These are phyloP conservation scores for Toxoplasma gondii DNA, from an alignment of 169 alveolate genomes.

Conservation along the genomic window DNA sequence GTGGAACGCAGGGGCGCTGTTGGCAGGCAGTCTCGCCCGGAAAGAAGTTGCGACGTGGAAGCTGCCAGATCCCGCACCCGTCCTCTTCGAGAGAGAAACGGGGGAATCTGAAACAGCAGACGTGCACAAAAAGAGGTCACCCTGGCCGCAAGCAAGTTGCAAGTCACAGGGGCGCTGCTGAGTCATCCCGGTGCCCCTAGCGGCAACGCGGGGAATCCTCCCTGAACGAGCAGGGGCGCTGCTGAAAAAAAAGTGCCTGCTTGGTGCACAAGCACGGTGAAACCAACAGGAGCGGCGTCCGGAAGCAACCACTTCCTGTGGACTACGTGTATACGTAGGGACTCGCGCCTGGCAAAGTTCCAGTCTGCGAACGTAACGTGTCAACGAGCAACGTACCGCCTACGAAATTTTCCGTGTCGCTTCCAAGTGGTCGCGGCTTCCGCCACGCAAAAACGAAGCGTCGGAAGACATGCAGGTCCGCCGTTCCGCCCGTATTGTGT, in stretches of 20 bases:
- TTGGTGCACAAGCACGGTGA: neutral
- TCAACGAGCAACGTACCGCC: neutral
- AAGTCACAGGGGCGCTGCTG: slow-evolving; percentile 14
- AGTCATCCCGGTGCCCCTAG: slow-evolving; percentile 35
- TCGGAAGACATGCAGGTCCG: neutral
- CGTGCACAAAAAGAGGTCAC: slow-evolving; percentile 28
- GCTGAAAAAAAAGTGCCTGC: slow-evolving; percentile 24
- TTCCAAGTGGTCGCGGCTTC: neutral
- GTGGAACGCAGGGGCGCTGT: slow-evolving; percentile 26
- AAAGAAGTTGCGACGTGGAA: neutral
- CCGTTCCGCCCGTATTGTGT: neutral
- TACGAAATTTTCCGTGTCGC: neutral
- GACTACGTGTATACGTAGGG: neutral
- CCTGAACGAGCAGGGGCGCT: slow-evolving; percentile 45
- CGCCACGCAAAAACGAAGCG: neutral
- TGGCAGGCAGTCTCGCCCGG: neutral
- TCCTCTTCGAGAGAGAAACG: neutral
- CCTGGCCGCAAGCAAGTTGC: slow-evolving; percentile 9
- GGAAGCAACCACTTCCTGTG: neutral
- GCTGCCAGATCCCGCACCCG: slow-evolving; percentile 1
- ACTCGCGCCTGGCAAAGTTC: neutral
- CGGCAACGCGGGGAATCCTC: neutral
- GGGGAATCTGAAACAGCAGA: neutral
- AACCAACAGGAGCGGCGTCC: neutral
- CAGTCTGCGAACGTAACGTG: neutral